Percentiles rank a stretch among this genome's conserved stretches.
Conservation (phyloP, 2,329 filamentous ascomycete species). For the Fusarium subglutinans region DNA sequence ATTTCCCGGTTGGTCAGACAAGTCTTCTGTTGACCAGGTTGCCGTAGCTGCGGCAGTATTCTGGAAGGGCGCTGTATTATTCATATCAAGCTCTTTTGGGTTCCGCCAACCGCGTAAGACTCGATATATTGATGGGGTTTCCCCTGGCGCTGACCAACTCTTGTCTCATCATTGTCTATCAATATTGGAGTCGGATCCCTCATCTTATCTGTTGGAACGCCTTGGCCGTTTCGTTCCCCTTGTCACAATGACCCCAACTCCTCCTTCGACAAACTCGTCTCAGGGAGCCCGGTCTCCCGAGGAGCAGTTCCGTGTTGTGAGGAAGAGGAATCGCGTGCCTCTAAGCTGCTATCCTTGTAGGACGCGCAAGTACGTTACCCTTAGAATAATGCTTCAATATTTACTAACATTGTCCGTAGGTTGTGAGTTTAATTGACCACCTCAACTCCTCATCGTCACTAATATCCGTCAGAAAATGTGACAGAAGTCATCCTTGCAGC, state of each 20-base stretch:
- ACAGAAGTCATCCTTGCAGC: slow-evolving; percentile 88
- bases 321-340: slow-evolving; percentile 91
- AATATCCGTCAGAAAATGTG: slow-evolving; percentile 78
- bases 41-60: slow-evolving; percentile 22
- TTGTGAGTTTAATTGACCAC: slow-evolving; percentile 42
- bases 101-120: slow-evolving; percentile 8
- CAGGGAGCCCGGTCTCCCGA: slow-evolving; percentile 82
- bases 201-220: slow-evolving; percentile 37
- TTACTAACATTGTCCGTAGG: slow-evolving; percentile 51
- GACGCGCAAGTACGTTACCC: slow-evolving; percentile 80
- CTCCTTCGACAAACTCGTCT: slow-evolving; percentile 81
- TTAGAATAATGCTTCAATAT: slow-evolving; percentile 15
- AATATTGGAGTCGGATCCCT: slow-evolving; percentile 19
- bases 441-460: slow-evolving; percentile 11
- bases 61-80: slow-evolving; percentile 8
- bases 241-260: slow-evolving; percentile 75
- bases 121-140: slow-evolving; percentile 42
- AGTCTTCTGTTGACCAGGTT: slow-evolving; percentile 7
- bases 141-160: slow-evolving; percentile 32
- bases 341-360: slow-evolving; percentile 92
- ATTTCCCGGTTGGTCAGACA: slow-evolving; percentile 24
- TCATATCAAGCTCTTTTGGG: not conserved
- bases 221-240: slow-evolving; percentile 30
- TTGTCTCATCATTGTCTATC: slow-evolving; percentile 14
- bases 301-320: slow-evolving; percentile 85